These are phyloP conservation scores for Cutaneotrichosporon sp. DNA, from an alignment of 1,284 basidiomycete species.

Conservation along the genomic window DNA sequence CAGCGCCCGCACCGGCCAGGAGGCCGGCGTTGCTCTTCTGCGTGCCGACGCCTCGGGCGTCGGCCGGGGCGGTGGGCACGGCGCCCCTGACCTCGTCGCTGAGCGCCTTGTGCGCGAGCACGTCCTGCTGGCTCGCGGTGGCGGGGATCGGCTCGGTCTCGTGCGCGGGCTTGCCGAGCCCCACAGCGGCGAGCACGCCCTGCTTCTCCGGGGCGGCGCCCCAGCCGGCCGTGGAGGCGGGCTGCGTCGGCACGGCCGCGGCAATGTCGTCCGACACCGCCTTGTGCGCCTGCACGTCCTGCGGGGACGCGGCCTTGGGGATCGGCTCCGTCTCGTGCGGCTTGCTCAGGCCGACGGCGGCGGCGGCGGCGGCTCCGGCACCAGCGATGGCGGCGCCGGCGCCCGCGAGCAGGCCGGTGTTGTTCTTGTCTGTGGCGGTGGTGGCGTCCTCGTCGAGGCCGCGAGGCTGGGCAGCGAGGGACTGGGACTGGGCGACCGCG, in stretches of 20 bases:
- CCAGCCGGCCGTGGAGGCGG: no score
- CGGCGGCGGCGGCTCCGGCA: no score
- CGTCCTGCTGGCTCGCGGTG: not conserved
- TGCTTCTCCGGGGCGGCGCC: no score
- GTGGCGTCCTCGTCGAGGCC: no score
- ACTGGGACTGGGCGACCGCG: no score
- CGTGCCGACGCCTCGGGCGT: not conserved
- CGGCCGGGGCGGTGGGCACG: not conserved
- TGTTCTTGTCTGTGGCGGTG: not conserved
- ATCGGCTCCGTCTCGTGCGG: not conserved
- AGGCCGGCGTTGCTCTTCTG: not conserved
- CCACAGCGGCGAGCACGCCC: not conserved
- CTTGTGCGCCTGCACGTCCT: no score
- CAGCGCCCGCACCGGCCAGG: slow-evolving; percentile 26
- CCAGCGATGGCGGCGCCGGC: not conserved
- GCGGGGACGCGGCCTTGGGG: not conserved
- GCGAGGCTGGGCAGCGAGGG: no score
- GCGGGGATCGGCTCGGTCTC: not conserved
- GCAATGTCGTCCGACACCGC: no score
- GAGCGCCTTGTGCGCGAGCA: not conserved
- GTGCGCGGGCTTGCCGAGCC: not conserved
- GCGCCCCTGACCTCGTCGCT: not conserved
- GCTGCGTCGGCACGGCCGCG: no score
- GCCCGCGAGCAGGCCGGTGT: not conserved
- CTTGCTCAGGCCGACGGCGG: not conserved